phyloP scores from a whole-genome alignment of 73 alveolate genomes.

The Vitrella brassicaformis region DNA sequence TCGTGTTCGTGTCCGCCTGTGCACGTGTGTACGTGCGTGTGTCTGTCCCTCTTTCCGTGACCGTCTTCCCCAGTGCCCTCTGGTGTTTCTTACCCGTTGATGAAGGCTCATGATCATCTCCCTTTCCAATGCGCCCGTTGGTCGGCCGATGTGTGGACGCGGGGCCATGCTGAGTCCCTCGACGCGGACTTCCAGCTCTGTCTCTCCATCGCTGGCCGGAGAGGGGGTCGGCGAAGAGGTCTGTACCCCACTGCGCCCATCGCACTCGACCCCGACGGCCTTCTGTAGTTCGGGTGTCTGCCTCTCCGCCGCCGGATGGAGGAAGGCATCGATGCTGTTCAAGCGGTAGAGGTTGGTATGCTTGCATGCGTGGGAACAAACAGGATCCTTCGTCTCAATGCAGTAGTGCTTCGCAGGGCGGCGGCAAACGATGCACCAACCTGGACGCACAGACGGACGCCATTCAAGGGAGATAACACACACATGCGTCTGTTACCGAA shows the following conservation, averaged over 20 bases:
- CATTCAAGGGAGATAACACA: no score
- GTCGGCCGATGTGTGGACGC: no score
- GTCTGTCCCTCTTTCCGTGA: not conserved
- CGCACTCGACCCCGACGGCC: no score
- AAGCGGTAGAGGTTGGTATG: not conserved
- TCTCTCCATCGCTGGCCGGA: not conserved
- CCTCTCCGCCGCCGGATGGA: not conserved
- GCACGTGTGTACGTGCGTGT: no score
- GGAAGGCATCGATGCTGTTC: not conserved
- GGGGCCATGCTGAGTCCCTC: not conserved
- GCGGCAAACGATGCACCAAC: constrained; percentile 53
- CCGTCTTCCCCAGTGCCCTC: not conserved
- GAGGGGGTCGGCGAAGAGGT: not conserved
- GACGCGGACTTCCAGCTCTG: not conserved
- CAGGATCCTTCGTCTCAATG: constrained; percentile 66
- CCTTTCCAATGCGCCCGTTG: no score
- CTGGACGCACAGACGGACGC: no score
- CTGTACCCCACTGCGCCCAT: not conserved
- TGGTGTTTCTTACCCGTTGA: not conserved
- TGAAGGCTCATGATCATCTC: not conserved
- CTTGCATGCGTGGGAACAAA: constrained; percentile 57
- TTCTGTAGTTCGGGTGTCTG: no score
- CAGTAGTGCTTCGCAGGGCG: constrained; percentile 75
- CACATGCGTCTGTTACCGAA: no score
- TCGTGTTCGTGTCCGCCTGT: no score